These are phyloP conservation scores for Verbena officinalis DNA, from an alignment of 257 asterid genomes.

Conservation along the genomic window DNA sequence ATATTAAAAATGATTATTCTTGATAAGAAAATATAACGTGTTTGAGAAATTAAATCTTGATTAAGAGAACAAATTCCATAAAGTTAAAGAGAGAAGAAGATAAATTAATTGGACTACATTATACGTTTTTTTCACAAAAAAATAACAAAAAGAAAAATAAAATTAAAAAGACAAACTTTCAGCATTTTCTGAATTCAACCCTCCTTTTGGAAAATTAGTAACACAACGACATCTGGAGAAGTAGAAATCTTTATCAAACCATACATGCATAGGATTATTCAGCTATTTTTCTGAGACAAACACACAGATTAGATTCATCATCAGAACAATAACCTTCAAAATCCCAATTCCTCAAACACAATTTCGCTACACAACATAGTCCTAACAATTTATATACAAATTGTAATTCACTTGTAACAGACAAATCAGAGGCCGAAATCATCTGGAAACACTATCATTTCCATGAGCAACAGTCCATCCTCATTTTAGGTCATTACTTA, in stretches of 20 bases:
- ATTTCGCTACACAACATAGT: conserved; percentile 28
- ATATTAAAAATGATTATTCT: too few relatives aligned
- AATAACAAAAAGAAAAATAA: too few relatives aligned
- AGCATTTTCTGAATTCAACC: background rate
- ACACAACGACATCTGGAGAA: background rate
- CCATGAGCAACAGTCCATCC: conserved; percentile 6
- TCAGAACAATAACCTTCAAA: background rate
- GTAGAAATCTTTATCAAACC: conserved; percentile 12
- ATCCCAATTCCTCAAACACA: conserved; percentile 31
- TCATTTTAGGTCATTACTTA: conserved; percentile 38
- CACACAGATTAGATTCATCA: conserved; percentile 16
- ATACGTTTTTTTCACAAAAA: too few relatives aligned
- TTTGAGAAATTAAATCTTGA: too few relatives aligned
- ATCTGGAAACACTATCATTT: conserved; percentile 21
- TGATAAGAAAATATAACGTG: too few relatives aligned
- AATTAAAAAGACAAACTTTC: too few relatives aligned
- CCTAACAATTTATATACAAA: conserved; percentile 40
- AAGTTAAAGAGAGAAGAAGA: too few relatives aligned
- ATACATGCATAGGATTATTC: conserved; percentile 3
- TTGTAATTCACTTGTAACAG: conserved; percentile 21
- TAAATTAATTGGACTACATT: too few relatives aligned
- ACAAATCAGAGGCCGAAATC: conserved; percentile 13
- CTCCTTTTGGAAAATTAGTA: background rate
- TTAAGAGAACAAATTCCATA: too few relatives aligned
- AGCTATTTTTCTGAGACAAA: background rate